Evolutionary conservation across 257 asterid genomes (phyloP), one percentile per base, ranked within the genome.

Genomic region (Primulina eburnea): DNA sequence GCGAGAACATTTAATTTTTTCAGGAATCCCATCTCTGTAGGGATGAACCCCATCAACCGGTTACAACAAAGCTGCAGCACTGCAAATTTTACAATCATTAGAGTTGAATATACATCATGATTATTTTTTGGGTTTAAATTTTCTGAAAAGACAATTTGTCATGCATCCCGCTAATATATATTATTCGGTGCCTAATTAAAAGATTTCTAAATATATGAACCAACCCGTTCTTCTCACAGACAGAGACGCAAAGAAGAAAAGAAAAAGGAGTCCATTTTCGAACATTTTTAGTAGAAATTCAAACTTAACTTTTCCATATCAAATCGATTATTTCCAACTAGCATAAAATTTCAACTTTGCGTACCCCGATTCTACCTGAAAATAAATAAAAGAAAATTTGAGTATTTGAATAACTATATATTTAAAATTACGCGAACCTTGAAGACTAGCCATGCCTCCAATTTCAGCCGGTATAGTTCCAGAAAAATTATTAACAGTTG

Each of bases 361-460:
- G 37, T 32, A n/a, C 40, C 20, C 53, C 12, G 43, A 33, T 55
- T 67, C 53, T 16, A 65, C 33, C 10, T 28, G 5, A 40, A 28
- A 4, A 57, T 17, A 24, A 21, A 8, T 0, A 26, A 50, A 59
- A n/a, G 3, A 64, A 55, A 26, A 50, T 4, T 7, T 0, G 6
- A 12, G 50, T 38, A 10, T 10, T 38, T 38, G 10, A 11, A 2
- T 10, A 38, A 38, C 16, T 2, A 38, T 10, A 10, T 38, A 38
- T 10, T 38, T 5, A 18, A 9, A 50, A 20, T 50, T 24, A 14
- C 16, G 60, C 84, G 9, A 32, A 92, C 99, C 99, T 91, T 91
- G 93, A 60, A 91, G 82, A 82, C 87, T 87, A n/a, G 84, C 73
- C 97, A 94, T 89, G 78, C 67, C 81, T 55, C 96, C 95, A 68